phyloP scores from a whole-genome alignment of 305 asterid genomes.

The Fraxinus platypoda region DNA sequence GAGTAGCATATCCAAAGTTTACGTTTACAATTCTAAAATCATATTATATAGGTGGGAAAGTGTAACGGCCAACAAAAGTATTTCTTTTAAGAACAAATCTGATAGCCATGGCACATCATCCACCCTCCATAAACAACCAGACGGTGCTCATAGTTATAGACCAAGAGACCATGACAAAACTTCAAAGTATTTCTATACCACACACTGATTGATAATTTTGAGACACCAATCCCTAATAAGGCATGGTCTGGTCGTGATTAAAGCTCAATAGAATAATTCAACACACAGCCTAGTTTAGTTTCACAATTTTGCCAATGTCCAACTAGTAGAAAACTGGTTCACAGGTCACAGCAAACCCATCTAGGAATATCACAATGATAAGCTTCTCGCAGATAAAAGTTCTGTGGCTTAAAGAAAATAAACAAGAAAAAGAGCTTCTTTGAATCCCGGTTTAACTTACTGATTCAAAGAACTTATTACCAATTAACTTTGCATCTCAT shows the following conservation, averaged over 20 bases:
- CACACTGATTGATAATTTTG: neutral
- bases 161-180: conserved; percentile 16
- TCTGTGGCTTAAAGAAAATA: neutral
- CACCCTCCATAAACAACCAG: conserved; percentile 1
- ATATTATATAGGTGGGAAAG: neutral
- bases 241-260: neutral
- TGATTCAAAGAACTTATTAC: neutral
- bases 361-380: neutral
- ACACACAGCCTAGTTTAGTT: neutral
- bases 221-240: neutral
- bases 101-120: conserved; percentile 10
- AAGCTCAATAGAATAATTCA: neutral
- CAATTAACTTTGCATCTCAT: neutral
- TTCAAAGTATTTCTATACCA: neutral
- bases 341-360: neutral
- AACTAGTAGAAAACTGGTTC: neutral
- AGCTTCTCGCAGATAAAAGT: neutral
- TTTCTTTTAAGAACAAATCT: conserved; percentile 6
- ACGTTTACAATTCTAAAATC: conserved; percentile 5
- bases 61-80: neutral
- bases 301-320: neutral
- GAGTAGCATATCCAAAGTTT: conserved; percentile 1
- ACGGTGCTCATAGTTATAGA: neutral
- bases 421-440: neutral
- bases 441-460: neutral